Evolutionary conservation across 345 rosid species (phyloP).

Genomic region (Noccaea caerulescens): DNA sequence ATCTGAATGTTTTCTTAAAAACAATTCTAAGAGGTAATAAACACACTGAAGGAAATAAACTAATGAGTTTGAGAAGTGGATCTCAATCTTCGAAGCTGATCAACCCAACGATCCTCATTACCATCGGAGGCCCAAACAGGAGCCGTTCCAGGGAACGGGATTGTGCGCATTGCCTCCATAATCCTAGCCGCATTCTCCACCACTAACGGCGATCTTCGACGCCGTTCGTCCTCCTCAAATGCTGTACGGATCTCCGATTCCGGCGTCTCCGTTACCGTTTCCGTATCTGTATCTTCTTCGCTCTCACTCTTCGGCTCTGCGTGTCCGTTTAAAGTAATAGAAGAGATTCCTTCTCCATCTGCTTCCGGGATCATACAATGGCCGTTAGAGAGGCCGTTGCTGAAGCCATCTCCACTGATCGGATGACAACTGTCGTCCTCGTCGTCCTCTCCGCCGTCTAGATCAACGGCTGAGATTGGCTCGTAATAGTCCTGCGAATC

Average conservation of each 20-base stretch:
- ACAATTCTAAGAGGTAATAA: not conserved
- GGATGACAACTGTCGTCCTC: slow-evolving; percentile 41
- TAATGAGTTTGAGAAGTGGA: slow-evolving; percentile 34
- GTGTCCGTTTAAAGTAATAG: slow-evolving; percentile 51
- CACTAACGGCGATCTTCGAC: slow-evolving; percentile 72
- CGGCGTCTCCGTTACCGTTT: slow-evolving; percentile 42
- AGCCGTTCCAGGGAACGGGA: slow-evolving; percentile 66
- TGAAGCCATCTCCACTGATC: slow-evolving; percentile 7
- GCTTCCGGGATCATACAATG: slow-evolving; percentile 37
- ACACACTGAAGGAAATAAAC: not conserved
- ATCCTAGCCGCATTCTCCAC: slow-evolving; percentile 65
- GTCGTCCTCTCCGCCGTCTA: slow-evolving; percentile 45
- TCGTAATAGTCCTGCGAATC: slow-evolving; percentile 67
- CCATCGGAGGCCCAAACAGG: slow-evolving; percentile 76
- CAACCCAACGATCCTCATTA: slow-evolving; percentile 79
- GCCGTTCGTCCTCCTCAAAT: slow-evolving; percentile 73
- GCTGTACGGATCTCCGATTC: slow-evolving; percentile 57
- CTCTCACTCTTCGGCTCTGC: slow-evolving; percentile 50
- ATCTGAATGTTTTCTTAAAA: not conserved
- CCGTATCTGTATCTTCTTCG: slow-evolving; percentile 50
- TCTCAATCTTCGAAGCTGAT: slow-evolving; percentile 64
- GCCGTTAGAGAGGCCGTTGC: slow-evolving; percentile 52
- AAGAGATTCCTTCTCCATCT: slow-evolving; percentile 57
- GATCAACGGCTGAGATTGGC: slow-evolving; percentile 71
- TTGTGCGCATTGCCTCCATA: slow-evolving; percentile 85